Conservation (phyloP, 2,329 filamentous ascomycete genomes). For the Colletotrichum acutatum region DNA sequence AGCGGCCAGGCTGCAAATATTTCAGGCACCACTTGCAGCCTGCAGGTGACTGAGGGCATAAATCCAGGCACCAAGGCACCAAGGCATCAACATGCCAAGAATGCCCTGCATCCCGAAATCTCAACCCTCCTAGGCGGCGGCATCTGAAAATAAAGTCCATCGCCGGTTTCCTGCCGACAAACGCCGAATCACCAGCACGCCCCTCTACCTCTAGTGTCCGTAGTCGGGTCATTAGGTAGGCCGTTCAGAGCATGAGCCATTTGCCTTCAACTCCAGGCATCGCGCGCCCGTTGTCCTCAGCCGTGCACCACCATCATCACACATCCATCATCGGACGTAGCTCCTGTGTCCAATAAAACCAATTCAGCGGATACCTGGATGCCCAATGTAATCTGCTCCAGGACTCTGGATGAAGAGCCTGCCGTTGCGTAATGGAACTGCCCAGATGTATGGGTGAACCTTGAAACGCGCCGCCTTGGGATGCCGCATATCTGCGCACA, state of each 20-base stretch:
- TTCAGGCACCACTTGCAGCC: not conserved
- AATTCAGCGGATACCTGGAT: not conserved
- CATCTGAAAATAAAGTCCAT: not conserved
- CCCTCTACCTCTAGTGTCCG: not conserved
- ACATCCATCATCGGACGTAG: not conserved
- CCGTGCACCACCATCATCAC: not conserved
- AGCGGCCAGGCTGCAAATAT: not conserved
- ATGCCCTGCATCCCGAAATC: not conserved
- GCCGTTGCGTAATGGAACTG: not conserved
- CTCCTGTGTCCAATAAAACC: not conserved
- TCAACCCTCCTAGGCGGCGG: not conserved
- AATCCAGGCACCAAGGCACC: not conserved
- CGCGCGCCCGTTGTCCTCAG: not conserved
- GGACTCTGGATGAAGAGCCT: not conserved
- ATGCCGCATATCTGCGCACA: not conserved
- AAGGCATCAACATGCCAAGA: not conserved
- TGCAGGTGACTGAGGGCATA: not conserved
- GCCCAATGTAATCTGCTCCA: not conserved
- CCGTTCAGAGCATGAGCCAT: not conserved
- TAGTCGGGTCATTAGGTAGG: too few species aligned
- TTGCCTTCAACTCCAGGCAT: not conserved
- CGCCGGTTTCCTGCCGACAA: not conserved
- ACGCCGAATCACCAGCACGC: not conserved
- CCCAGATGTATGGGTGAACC: conserved; percentile 1
- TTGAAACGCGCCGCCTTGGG: not conserved